A percentile compares a stretch with the other conserved stretches of the same genome.
These are phyloP conservation scores for Globisporangium uncinulatum DNA, from an alignment of 352 stramenopile genomes.

Conservation along the genomic window DNA sequence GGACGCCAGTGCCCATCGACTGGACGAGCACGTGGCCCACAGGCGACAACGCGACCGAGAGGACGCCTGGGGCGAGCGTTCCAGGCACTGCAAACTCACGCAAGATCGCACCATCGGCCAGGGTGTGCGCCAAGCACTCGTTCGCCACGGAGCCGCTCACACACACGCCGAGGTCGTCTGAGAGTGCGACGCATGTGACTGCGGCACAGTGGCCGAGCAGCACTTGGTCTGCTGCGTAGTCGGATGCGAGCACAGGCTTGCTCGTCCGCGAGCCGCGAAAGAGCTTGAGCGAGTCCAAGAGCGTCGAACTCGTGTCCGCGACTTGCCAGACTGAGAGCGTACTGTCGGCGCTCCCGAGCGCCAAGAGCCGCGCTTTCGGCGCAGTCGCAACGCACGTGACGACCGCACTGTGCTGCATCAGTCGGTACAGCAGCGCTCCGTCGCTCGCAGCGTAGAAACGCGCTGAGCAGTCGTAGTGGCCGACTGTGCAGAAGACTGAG, in stretches of 20 bases:
- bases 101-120: constrained; percentile 64
- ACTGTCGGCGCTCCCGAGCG: constrained; percentile 54
- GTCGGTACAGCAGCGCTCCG: constrained; percentile 57
- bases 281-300: constrained; percentile 74
- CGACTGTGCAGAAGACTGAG: constrained; percentile 55
- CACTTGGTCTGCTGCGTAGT: constrained; percentile 74
- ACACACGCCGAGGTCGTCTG: constrained; percentile 68
- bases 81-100: constrained; percentile 45
- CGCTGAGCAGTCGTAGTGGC: constrained; percentile 71
- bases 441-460: constrained; percentile 70
- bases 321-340: constrained; percentile 83
- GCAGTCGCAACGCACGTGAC: constrained; percentile 62
- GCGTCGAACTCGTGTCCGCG: constrained; percentile 49
- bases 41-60: constrained; percentile 53
- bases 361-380: constrained; percentile 36
- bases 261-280: constrained; percentile 48
- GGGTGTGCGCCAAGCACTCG: constrained; percentile 57
- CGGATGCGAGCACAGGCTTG: constrained; percentile 65
- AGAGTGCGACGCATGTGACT: constrained; percentile 61
- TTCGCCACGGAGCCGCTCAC: constrained; percentile 65
- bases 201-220: constrained; percentile 57
- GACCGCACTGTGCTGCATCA: constrained; percentile 66
- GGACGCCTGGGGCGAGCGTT: constrained; percentile 34
- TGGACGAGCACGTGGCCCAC: constrained; percentile 71
- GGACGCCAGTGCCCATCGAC: constrained; percentile 46